phyloP scores from a whole-genome alignment of 805 yeast genomes.

The Metschnikowia shivogae region DNA sequence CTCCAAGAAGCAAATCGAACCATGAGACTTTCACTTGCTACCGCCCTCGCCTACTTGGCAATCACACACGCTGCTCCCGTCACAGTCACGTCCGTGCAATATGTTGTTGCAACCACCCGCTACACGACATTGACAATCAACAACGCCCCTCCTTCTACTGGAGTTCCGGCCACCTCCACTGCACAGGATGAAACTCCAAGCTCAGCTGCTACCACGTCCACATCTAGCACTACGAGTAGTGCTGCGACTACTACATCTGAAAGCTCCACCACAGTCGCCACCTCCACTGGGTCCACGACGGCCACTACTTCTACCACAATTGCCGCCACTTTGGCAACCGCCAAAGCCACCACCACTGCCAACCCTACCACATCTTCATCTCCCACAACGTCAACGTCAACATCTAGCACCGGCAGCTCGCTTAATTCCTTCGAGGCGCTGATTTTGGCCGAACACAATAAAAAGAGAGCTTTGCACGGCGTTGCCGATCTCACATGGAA shows the following conservation, averaged over 20 bases:
- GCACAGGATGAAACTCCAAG: background rate
- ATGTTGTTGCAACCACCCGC: constrained; percentile 10
- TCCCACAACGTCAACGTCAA: constrained; percentile 4
- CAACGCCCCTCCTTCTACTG: constrained; percentile 11
- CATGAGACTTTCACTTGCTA: constrained; percentile 9
- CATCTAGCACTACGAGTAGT: background rate
- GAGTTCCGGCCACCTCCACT: constrained; percentile 1
- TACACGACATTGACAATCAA: constrained; percentile 10
- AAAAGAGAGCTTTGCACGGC: constrained; percentile 34
- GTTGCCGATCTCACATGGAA: constrained; percentile 33
- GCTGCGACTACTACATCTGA: constrained; percentile 1
- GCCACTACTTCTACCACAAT: background rate
- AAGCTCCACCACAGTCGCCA: background rate
- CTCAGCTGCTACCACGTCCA: background rate
- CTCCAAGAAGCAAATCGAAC: background rate
- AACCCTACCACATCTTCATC: constrained; percentile 4
- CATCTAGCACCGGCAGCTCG: constrained; percentile 4
- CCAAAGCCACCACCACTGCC: background rate
- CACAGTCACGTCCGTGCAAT: constrained; percentile 7
- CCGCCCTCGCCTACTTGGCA: constrained; percentile 8
- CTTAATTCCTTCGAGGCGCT: constrained; percentile 22
- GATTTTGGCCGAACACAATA: constrained; percentile 35
- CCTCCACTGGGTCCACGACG: background rate
- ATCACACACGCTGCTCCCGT: constrained; percentile 11
- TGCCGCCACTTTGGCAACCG: background rate